Percentiles rank a stretch among this genome's conserved stretches.
Evolutionary conservation across 2,329 filamentous ascomycete genomes (phyloP).

Genomic region (Colletotrichum siamense): DNA sequence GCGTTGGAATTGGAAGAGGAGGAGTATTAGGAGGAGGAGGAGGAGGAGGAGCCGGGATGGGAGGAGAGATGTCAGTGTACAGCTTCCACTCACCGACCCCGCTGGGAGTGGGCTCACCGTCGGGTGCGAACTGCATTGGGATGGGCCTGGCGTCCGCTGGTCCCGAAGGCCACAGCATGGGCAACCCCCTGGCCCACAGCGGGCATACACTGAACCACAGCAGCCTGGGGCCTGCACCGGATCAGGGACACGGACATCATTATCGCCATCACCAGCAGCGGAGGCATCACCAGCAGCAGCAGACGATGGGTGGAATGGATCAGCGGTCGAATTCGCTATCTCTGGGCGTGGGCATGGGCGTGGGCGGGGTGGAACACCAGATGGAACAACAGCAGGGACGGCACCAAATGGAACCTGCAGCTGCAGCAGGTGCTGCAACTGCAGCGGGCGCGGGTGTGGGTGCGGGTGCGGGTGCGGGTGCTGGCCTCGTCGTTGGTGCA

Average conservation of each 20-base stretch:
- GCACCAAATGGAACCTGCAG: neutral
- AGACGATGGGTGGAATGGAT: no score
- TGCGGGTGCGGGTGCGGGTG: neutral
- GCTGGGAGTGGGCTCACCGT: neutral
- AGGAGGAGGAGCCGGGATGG: neutral
- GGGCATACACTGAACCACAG: neutral
- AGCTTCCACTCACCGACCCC: neutral
- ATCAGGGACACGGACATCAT: no score
- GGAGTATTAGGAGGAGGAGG: neutral
- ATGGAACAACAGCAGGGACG: neutral
- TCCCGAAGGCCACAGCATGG: neutral
- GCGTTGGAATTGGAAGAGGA: neutral
- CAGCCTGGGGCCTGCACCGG: no score
- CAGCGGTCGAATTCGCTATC: neutral
- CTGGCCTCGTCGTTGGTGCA: neutral
- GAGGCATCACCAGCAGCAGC: no score
- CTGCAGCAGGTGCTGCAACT: neutral
- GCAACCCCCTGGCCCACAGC: neutral
- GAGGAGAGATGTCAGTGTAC: neutral
- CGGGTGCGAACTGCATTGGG: neutral
- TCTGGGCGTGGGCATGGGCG: neutral
- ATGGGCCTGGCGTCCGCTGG: neutral
- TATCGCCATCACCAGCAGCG: no score
- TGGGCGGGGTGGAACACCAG: neutral
- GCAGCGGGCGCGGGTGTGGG: neutral